Evolutionary conservation across 2,329 filamentous ascomycete species (phyloP).

Genomic region (Zelopaecilomyces penicillatus): DNA sequence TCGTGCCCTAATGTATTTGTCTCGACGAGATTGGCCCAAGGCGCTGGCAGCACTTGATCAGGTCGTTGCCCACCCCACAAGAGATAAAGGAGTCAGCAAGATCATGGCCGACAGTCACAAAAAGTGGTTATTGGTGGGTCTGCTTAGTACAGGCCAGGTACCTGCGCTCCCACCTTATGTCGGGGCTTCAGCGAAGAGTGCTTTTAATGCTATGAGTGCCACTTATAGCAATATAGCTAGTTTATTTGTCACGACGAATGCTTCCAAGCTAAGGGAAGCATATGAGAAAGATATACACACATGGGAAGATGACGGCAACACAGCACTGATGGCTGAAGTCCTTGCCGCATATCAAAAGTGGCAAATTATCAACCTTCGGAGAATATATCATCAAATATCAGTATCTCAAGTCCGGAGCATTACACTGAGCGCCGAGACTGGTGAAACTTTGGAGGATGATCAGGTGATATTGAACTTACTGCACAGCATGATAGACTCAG

Average conservation of each 20-base stretch:
- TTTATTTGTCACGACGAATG: constrained; percentile 52
- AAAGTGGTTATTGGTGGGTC: constrained; percentile 73
- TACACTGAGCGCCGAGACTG: constrained; percentile 48
- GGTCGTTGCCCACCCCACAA: constrained; percentile 58
- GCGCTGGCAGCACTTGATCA: constrained; percentile 55
- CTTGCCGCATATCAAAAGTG: constrained; percentile 64
- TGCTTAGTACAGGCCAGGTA: constrained; percentile 60
- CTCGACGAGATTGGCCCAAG: constrained; percentile 51
- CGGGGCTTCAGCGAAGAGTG: constrained; percentile 42
- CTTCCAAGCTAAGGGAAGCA: constrained; percentile 54
- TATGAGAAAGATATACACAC: constrained; percentile 46
- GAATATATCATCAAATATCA: constrained; percentile 57
- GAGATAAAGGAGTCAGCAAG: constrained; percentile 56
- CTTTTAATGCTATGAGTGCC: constrained; percentile 51
- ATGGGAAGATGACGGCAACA: constrained; percentile 67
- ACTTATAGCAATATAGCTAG: constrained; percentile 64
- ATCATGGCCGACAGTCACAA: constrained; percentile 87
- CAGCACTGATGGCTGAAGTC: constrained; percentile 61
- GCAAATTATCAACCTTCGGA: constrained; percentile 64
- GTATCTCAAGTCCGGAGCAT: constrained; percentile 42
- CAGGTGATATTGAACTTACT: constrained; percentile 39
- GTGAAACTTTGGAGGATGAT: constrained; percentile 31
- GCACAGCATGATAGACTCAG: constrained; percentile 45
- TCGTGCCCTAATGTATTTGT: constrained; percentile 57
- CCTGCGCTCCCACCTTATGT: constrained; percentile 48